Conservation (phyloP, 306 rosid species). For the Acacia melanoxylon region DNA sequence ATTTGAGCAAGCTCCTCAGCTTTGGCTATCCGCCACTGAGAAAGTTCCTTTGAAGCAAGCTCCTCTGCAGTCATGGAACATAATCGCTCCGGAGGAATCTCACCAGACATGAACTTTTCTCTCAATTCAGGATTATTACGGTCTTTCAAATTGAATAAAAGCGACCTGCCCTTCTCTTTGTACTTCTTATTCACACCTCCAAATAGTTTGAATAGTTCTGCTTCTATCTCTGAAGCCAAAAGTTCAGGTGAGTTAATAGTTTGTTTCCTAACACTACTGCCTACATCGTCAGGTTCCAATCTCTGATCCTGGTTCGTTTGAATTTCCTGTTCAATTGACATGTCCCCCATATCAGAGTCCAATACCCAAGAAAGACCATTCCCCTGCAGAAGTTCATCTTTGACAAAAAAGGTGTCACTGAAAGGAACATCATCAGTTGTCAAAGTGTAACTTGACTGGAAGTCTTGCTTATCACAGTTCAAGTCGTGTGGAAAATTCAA, state of each 20-base stretch:
- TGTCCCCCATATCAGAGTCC: conserved; percentile 61
- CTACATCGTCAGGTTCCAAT: conserved; percentile 39
- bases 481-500: conserved; percentile 34
- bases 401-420: conserved; percentile 69
- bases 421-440: conserved; percentile 75
- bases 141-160: conserved; percentile 92
- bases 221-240: conserved; percentile 75
- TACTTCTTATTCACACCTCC: conserved; percentile 98
- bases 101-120: conserved; percentile 89
- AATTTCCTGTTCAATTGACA: conserved; percentile 44
- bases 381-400: conserved; percentile 94
- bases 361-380: conserved; percentile 97
- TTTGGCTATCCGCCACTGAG: conserved; percentile 98
- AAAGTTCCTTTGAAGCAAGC: conserved; percentile 98
- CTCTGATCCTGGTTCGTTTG: conserved; percentile 46
- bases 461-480: conserved; percentile 51
- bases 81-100: conserved; percentile 70
- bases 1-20: conserved; percentile 98
- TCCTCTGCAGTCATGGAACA: conserved; percentile 99
- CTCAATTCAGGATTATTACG: conserved; percentile 91
- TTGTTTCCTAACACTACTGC: conserved; percentile 36
- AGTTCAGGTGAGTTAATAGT: conserved; percentile 48
- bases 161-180: conserved; percentile 99
- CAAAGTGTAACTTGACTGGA: conserved; percentile 57
- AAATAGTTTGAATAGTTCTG: conserved; percentile 84